Base-by-base conservation (phyloP, 345 rosid genomes). In the Viola odorata region DNA sequence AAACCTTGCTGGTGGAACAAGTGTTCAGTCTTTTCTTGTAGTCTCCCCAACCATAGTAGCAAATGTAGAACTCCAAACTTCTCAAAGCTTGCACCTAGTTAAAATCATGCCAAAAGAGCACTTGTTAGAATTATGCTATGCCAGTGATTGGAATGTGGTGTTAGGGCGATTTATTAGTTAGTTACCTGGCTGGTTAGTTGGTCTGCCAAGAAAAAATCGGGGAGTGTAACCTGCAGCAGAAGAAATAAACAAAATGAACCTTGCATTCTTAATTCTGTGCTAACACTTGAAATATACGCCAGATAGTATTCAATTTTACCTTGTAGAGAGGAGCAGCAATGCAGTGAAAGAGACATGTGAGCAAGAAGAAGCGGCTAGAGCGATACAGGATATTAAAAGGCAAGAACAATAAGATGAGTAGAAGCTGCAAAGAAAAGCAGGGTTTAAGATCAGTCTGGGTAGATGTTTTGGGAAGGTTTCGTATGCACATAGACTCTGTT, bases 21-120 rank as follows among this genome's bases (percentile, higher is more conserved):
- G 57, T 73, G 77, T 73, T 78, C 12, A n/a, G 12, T 57, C 91
- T 74, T 7, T 6, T 11, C 65, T 39, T 73, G 47, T 67, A 73
- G 66, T 85, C 86, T 67, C 89, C 91, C 95, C 89, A 83, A 8
- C 81, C 85, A 55, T 83, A 85, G 72, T 87, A 81, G 74, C 95
- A 87, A 10, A 85, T 38, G 49, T 83, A 88, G 69, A 88, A 88
- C 78, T 85, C 84, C 53, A 88, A 39, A 70, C 87, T 88, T 72
- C 91, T 80, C 2, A 88, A 40, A 36, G 91, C 85, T 84, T 88
- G 89, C 50, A 84, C 89, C 92, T 82, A 47, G 32, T 0, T 23
- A 23, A 23, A 23, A 23, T 23, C 32, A 23, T 23, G 1, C 12
- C 11, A 7, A 4, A 11, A 9, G 7, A 47, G 50, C 2, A 12